These are phyloP conservation scores for Leccinum disarticulatum DNA, from an alignment of 768 basidiomycete species.

Conservation along the genomic window DNA sequence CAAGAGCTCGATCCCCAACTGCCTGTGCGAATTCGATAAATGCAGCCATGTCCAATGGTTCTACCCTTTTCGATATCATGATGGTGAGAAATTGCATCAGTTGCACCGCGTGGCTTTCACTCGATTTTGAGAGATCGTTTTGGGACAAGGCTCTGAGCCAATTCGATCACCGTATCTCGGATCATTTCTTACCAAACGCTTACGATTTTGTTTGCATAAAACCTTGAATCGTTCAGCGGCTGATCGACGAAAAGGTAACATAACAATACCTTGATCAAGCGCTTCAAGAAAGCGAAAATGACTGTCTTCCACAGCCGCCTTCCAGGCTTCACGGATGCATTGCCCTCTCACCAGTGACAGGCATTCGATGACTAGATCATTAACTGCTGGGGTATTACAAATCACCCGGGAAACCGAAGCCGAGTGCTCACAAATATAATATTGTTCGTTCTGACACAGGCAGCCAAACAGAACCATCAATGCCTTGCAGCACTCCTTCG, in stretches of 20 bases:
- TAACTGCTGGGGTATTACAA: conserved; percentile 15
- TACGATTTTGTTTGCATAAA: conserved; percentile 16
- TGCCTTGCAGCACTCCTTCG: conserved; percentile 31
- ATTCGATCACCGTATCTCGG: neutral
- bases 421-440: conserved; percentile 16
- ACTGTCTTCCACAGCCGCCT: conserved; percentile 14
- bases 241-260: neutral
- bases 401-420: neutral
- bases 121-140: conserved; percentile 1
- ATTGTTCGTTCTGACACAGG: conserved; percentile 21
- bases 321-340: conserved; percentile 25
- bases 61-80: conserved; percentile 21
- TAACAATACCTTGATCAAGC: conserved; percentile 22
- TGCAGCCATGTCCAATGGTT: conserved; percentile 2
- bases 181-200: neutral
- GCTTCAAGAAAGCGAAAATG: conserved; percentile 9
- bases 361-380: conserved; percentile 19
- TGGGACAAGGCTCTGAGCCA: conserved; percentile 16
- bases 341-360: conserved; percentile 12
- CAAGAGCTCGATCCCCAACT: conserved; percentile 13
- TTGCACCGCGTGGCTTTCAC: conserved; percentile 13
- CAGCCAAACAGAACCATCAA: conserved; percentile 28
- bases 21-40: conserved; percentile 14
- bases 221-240: conserved; percentile 15
- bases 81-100: conserved; percentile 29